A percentile compares a stretch with the other conserved stretches of the same genome.
Conservation (phyloP, 1,139 yeast species). For the Geotrichum citri-aurantii region DNA sequence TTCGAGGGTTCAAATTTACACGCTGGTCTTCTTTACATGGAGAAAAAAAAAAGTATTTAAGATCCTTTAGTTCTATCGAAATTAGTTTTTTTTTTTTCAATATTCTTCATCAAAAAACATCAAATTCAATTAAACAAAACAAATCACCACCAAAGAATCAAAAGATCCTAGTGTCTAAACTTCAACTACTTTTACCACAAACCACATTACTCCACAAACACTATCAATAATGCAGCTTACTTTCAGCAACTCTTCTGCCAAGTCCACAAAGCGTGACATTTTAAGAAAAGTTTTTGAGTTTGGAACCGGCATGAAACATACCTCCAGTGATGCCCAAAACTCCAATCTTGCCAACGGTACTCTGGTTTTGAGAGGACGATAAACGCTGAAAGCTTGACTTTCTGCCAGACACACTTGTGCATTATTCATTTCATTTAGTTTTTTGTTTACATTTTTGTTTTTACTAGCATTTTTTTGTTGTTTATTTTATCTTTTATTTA, state of each 20-base stretch:
- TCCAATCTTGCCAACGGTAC: not conserved
- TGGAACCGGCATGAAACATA: not conserved
- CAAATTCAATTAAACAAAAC: not conserved
- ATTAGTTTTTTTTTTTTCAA: not conserved
- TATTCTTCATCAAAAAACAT: not conserved
- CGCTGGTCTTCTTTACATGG: not conserved
- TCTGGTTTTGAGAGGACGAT: not conserved
- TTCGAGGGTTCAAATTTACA: not conserved
- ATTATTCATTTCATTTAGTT: not conserved
- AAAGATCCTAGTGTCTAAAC: not conserved
- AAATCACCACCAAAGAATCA: not conserved
- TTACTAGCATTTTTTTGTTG: not conserved
- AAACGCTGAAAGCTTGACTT: not conserved
- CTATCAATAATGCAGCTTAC: not conserved
- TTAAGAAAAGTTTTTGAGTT: not conserved
- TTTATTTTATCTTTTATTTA: not conserved
- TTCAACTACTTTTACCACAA: not conserved
- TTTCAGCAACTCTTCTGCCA: not conserved
- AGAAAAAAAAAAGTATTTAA: not conserved
- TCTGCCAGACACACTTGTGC: not conserved
- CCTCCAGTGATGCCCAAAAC: not conserved
- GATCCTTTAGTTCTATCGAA: not conserved
- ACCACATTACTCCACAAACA: not conserved
- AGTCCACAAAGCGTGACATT: not conserved
- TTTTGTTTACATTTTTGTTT: too few relatives aligned